Percentiles rank a stretch among this genome's conserved stretches.
Evolutionary conservation across 2,329 filamentous ascomycete species (phyloP).

Genomic region (Hypoxylon rubiginosum): DNA sequence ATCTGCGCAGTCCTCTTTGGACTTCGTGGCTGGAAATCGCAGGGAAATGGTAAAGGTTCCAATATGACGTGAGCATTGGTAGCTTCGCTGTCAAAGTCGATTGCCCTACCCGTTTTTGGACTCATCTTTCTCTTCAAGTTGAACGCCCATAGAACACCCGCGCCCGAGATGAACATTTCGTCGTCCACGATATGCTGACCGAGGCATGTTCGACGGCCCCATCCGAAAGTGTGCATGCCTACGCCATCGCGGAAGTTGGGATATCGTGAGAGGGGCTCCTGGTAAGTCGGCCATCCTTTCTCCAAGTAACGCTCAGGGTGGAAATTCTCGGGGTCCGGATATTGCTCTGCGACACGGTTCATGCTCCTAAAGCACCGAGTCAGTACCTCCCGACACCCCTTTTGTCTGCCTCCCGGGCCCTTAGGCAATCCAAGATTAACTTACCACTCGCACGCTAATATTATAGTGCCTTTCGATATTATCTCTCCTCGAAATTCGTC

Average conservation of each 20-base stretch:
- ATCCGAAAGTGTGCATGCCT: slow-evolving; percentile 74
- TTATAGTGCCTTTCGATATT: slow-evolving; percentile 63
- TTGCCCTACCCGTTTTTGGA: slow-evolving; percentile 57
- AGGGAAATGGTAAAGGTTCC: slow-evolving; percentile 62
- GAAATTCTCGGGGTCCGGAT: slow-evolving; percentile 74
- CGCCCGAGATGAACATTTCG: slow-evolving; percentile 66
- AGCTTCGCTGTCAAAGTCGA: slow-evolving; percentile 63
- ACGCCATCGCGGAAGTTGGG: slow-evolving; percentile 71
- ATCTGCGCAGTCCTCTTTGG: slow-evolving; percentile 56
- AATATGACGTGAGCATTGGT: slow-evolving; percentile 67
- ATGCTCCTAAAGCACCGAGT: slow-evolving; percentile 59
- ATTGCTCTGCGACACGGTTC: slow-evolving; percentile 69
- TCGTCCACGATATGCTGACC: slow-evolving; percentile 74
- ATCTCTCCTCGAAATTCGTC: slow-evolving; percentile 62
- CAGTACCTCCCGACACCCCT: neutral
- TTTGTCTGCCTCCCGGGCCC: neutral
- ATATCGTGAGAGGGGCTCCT: slow-evolving; percentile 73
- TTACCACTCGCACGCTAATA: slow-evolving; percentile 66
- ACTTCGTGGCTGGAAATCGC: slow-evolving; percentile 60
- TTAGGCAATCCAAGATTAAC: slow-evolving; percentile 16
- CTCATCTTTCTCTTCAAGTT: slow-evolving; percentile 58
- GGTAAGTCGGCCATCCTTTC: slow-evolving; percentile 73
- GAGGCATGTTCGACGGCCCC: slow-evolving; percentile 72
- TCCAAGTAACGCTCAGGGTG: slow-evolving; percentile 74
- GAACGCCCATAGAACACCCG: slow-evolving; percentile 65